These are phyloP conservation scores for Boletus nobilissimus DNA, from an alignment of 1,284 basidiomycete genomes.

Conservation along the genomic window DNA sequence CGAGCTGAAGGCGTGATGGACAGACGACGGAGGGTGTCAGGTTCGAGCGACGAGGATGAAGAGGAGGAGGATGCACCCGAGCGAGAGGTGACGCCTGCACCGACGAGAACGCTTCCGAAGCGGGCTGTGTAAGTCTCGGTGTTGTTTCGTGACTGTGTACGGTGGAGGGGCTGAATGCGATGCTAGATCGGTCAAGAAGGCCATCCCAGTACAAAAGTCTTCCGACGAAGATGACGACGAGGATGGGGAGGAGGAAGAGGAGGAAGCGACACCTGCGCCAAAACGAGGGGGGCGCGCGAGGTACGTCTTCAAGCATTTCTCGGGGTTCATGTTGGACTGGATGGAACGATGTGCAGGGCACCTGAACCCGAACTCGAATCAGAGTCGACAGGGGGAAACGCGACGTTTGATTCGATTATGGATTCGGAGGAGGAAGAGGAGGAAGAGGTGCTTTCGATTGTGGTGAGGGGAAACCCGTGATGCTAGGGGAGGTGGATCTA, in stretches of 20 bases:
- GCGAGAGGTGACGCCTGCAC: slow-evolving; percentile 47
- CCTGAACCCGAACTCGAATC: not conserved
- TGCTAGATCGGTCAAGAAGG: slow-evolving; percentile 51
- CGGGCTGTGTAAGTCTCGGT: slow-evolving; percentile 52
- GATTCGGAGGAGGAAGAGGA: slow-evolving; percentile 9
- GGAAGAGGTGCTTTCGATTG: slow-evolving; percentile 1
- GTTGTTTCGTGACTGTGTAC: not conserved
- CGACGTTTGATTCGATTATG: slow-evolving; percentile 17
- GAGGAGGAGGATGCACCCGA: slow-evolving; percentile 43
- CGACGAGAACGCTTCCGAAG: slow-evolving; percentile 55
- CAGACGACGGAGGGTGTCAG: slow-evolving; percentile 59
- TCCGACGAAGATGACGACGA: not conserved
- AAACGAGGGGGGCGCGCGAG: not conserved
- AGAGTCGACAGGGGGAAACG: not conserved
- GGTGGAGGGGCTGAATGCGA: not conserved
- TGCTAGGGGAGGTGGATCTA: not conserved
- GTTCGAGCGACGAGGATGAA: slow-evolving; percentile 56
- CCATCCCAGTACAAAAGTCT: slow-evolving; percentile 24
- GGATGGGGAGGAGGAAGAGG: not conserved
- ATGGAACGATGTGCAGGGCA: not conserved
- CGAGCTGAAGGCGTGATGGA: not conserved
- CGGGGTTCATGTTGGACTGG: not conserved
- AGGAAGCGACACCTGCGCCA: not conserved
- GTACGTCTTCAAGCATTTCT: not conserved
- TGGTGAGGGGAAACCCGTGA: not conserved